Evolutionary conservation across 495 filamentous ascomycete species (phyloP), one percentile per base, ranked within the genome.

Genomic region (Hyaloscypha variabilis): DNA sequence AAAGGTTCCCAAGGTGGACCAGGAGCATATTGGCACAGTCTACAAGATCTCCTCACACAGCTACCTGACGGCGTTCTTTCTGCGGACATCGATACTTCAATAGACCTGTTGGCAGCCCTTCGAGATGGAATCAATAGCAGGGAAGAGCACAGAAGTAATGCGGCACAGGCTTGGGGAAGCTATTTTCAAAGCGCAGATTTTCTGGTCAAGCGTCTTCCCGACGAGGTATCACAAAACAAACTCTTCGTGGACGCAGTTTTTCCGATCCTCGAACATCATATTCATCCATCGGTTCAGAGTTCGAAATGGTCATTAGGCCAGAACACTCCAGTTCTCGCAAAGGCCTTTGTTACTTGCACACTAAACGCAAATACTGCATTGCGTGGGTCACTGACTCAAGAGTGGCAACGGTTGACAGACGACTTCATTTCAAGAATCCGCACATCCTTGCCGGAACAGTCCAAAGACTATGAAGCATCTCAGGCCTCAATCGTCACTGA

Each of bases 1-100:
- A 88, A 87, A 69, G 95, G 96, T 53, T 96, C 94, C 1, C 90
- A 96, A 68, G 85, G 85, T 8, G 87, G 89, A 13, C 76, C 85
- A 2, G 75, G 80, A 2, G 83, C 83, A 5, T 97, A 86, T 73
- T 99, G 95, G 95, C 69, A 76, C 31, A 26, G 23, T 3, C 67
- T 96, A 39, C 77, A 80, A 50, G 77, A 77, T 26, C 72, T 97
- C 1, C 70, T 97, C 36, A 71, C 77, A 11, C 70, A 73, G 1
- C 72, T 97, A 13, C 91, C 93, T 8, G 60, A 70, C 0, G 72
- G 78, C 25, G 74, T 84, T 5, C 75, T 90, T 30, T 75, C 82
- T 14, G 75, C 69, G n/a, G 77, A 82, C 21, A 71, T 75, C 2
- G 80, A 87, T 1, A 72, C 75, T 1, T 80, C 86, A 26, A 72